Evolutionary conservation across 2,329 filamentous ascomycete species (phyloP).

Genomic region (Raffaelea albimanens): DNA sequence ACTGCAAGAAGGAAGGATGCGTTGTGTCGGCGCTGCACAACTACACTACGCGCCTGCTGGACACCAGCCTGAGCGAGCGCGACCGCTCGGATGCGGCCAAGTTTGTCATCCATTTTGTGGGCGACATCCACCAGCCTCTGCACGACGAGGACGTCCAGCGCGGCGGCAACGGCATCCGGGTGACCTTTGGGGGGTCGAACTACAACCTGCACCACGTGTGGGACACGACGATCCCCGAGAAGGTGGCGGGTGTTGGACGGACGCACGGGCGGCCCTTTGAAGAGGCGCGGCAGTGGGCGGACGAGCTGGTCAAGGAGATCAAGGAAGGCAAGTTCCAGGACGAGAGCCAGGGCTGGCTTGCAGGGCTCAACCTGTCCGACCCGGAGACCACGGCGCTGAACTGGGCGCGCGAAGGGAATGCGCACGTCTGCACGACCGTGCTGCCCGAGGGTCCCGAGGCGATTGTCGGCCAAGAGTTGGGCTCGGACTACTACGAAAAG

Average conservation of each 20-base stretch:
- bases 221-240: slow-evolving; percentile 62
- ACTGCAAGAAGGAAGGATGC: slow-evolving; percentile 57
- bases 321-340: slow-evolving; percentile 34
- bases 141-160: slow-evolving; percentile 54
- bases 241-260: slow-evolving; percentile 47
- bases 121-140: slow-evolving; percentile 61
- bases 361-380: slow-evolving; percentile 45
- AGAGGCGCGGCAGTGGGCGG: slow-evolving; percentile 46
- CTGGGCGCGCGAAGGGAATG: slow-evolving; percentile 58
- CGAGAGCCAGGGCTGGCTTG: slow-evolving; percentile 43
- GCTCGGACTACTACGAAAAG: slow-evolving; percentile 48
- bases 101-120: slow-evolving; percentile 59
- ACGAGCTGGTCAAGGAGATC: slow-evolving; percentile 45
- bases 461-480: slow-evolving; percentile 50
- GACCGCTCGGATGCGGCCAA: slow-evolving; percentile 51
- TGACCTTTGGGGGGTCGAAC: slow-evolving; percentile 46
- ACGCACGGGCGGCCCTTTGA: slow-evolving; percentile 25
- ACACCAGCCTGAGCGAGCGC: slow-evolving; percentile 31
- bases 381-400: slow-evolving; percentile 44
- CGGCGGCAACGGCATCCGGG: slow-evolving; percentile 61
- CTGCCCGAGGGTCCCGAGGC: slow-evolving; percentile 50
- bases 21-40: slow-evolving; percentile 51
- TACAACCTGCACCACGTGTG: slow-evolving; percentile 65
- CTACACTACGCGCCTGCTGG: slow-evolving; percentile 47
- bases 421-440: slow-evolving; percentile 51